Evolutionary conservation across 2,329 filamentous ascomycete genomes (phyloP).

Genomic region (Ophiocordyceps unilateralis): DNA sequence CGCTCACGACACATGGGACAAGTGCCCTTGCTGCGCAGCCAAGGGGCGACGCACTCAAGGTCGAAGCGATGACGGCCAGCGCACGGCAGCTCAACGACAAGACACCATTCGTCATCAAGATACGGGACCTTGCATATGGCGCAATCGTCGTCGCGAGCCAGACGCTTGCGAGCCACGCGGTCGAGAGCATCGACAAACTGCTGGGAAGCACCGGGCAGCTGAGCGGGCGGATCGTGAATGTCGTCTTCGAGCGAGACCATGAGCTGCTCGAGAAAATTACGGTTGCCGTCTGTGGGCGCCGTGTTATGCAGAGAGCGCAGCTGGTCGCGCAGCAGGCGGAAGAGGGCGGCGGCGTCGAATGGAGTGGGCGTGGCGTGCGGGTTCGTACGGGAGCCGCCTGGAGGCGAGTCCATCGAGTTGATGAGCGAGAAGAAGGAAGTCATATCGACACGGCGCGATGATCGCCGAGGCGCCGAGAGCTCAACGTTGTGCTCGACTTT

Average conservation of each 20-base stretch:
- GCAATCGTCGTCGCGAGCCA: slow-evolving; percentile 35
- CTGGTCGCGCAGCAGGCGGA: slow-evolving; percentile 42
- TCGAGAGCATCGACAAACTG: slow-evolving; percentile 42
- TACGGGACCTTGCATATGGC: slow-evolving; percentile 47
- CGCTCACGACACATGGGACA: slow-evolving; percentile 47
- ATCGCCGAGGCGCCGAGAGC: slow-evolving; percentile 18
- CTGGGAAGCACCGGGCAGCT: slow-evolving; percentile 38
- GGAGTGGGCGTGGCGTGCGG: slow-evolving; percentile 42
- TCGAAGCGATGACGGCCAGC: slow-evolving; percentile 41
- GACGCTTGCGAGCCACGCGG: slow-evolving; percentile 32
- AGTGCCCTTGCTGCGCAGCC: slow-evolving; percentile 45
- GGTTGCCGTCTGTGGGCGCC: slow-evolving; percentile 31
- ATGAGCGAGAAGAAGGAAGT: slow-evolving; percentile 43
- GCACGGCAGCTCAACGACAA: slow-evolving; percentile 49
- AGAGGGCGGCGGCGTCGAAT: slow-evolving; percentile 37
- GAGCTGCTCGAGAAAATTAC: slow-evolving; percentile 30
- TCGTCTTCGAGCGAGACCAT: slow-evolving; percentile 28
- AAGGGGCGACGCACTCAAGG: slow-evolving; percentile 50
- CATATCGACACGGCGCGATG: slow-evolving; percentile 43
- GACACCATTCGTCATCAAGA: slow-evolving; percentile 42
- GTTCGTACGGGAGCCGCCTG: slow-evolving; percentile 23
- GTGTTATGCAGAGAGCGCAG: slow-evolving; percentile 31
- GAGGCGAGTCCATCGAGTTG: slow-evolving; percentile 27
- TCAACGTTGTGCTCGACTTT: slow-evolving; percentile 49
- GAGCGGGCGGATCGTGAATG: slow-evolving; percentile 32